Evolutionary conservation across 768 basidiomycete genomes (phyloP).

Genomic region (Hygrophorus russula): DNA sequence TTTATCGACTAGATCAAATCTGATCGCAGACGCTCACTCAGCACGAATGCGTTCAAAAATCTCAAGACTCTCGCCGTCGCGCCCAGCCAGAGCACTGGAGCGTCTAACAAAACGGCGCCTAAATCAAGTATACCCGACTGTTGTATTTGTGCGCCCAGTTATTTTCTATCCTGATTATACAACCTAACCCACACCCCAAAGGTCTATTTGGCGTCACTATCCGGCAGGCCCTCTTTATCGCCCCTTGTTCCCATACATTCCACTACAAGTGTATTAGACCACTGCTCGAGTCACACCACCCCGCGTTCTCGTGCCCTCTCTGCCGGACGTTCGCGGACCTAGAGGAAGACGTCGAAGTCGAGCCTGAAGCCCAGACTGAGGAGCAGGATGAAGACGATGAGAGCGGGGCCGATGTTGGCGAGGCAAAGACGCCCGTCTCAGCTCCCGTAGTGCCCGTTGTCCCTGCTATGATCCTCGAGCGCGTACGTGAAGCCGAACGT

Average conservation of each 20-base stretch:
- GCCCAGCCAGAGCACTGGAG: constrained; percentile 8
- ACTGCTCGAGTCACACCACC: constrained; percentile 77
- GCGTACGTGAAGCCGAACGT: constrained; percentile 7
- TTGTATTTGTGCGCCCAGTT: constrained; percentile 71
- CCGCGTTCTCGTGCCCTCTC: constrained; percentile 90
- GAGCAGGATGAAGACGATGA: constrained; percentile 4
- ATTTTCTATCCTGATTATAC: not conserved
- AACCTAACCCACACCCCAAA: constrained; percentile 11
- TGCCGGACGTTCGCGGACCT: constrained; percentile 93
- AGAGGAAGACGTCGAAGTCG: constrained; percentile 84
- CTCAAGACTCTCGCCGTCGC: constrained; percentile 53
- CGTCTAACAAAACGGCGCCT: constrained; percentile 12
- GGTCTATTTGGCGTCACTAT: constrained; percentile 80
- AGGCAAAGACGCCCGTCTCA: not conserved
- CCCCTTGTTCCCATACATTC: constrained; percentile 93
- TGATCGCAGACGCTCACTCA: constrained; percentile 15
- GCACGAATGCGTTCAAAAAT: constrained; percentile 65
- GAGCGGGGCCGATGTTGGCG: not conserved
- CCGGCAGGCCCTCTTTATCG: constrained; percentile 93
- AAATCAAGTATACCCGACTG: constrained; percentile 63
- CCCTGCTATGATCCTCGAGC: too few species aligned
- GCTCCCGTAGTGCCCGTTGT: not conserved
- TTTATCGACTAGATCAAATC: constrained; percentile 6
- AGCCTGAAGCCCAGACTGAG: constrained; percentile 19
- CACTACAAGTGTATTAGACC: constrained; percentile 97